Evolutionary conservation across 805 yeast genomes (phyloP).

Genomic region (Saccharomycopsis babjevae): DNA sequence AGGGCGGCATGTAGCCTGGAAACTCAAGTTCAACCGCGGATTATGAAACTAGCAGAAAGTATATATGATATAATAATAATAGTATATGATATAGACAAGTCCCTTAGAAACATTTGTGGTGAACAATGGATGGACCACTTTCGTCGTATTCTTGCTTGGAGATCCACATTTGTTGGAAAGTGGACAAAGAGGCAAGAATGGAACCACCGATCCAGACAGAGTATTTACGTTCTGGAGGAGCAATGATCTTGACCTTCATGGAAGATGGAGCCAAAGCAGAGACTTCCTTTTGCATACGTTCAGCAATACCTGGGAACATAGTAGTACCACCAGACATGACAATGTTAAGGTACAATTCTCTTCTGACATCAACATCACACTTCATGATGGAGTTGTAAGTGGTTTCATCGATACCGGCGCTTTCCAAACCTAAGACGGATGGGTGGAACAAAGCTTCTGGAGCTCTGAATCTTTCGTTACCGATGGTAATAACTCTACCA

Average conservation of each 20-base stretch:
- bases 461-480: slow-evolving; percentile 99
- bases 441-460: slow-evolving; percentile 99
- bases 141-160: slow-evolving; percentile 99
- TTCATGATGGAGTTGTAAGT: slow-evolving; percentile 90
- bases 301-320: slow-evolving; percentile 99
- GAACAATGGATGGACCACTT: slow-evolving; percentile 99
- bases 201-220: slow-evolving; percentile 99
- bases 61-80: neutral
- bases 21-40: neutral
- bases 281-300: slow-evolving; percentile 99
- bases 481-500: slow-evolving; percentile 98
- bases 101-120: slow-evolving; percentile 83
- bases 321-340: slow-evolving; percentile 99
- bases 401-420: slow-evolving; percentile 99
- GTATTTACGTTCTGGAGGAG: slow-evolving; percentile 99
- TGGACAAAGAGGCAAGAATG: slow-evolving; percentile 93
- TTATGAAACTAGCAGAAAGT: neutral
- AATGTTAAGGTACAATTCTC: slow-evolving; percentile 97
- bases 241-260: slow-evolving; percentile 98
- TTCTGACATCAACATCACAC: slow-evolving; percentile 98
- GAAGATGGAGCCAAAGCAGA: slow-evolving; percentile 99
- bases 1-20: too few species aligned
- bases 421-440: slow-evolving; percentile 51
- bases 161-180: slow-evolving; percentile 99
- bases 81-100: neutral